These are phyloP conservation scores for Phaeophleospora eucalypticola DNA, from an alignment of 2,329 filamentous ascomycete genomes.

Conservation along the genomic window DNA sequence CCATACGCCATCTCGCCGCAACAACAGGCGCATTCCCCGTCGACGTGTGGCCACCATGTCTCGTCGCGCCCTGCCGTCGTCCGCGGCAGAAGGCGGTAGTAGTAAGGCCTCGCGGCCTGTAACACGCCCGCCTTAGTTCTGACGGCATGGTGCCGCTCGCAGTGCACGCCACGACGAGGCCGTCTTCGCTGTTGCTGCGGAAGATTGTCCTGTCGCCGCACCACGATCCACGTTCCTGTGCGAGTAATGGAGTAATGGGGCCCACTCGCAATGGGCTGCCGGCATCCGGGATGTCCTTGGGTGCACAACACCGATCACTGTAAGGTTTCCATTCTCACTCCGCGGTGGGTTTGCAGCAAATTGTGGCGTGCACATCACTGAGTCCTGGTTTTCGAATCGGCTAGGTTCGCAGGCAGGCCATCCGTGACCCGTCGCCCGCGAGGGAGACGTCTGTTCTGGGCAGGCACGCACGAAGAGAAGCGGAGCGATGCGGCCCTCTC, in stretches of 20 bases:
- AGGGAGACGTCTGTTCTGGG: constrained; percentile 7
- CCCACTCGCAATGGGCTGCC: constrained; percentile 1
- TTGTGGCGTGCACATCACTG: constrained; percentile 12
- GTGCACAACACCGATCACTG: constrained; percentile 1
- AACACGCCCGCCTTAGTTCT: constrained; percentile 1
- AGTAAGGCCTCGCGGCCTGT: too few relatives aligned
- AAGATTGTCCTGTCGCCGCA: background rate
- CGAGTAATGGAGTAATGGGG: background rate
- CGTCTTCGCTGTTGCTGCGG: background rate
- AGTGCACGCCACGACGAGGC: background rate
- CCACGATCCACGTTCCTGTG: background rate
- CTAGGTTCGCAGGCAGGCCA: constrained; percentile 7
- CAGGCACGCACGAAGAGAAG: background rate
- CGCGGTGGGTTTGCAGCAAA: constrained; percentile 1
- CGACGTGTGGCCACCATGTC: too few relatives aligned
- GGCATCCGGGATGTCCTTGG: constrained; percentile 4
- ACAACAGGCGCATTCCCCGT: too few relatives aligned
- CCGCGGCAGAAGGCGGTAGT: too few relatives aligned
- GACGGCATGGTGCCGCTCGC: constrained; percentile 4
- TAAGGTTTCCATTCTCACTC: background rate
- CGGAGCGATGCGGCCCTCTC: background rate
- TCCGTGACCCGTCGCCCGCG: too few relatives aligned
- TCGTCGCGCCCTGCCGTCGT: too few relatives aligned
- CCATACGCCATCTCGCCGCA: too few relatives aligned
- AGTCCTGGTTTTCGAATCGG: constrained; percentile 7